A percentile compares a stretch with the other conserved stretches of the same genome.
These are phyloP conservation scores for Rhizoclosmatium globosum DNA, from an alignment of 192 early-diverging fungal genomes.

Conservation along the genomic window DNA sequence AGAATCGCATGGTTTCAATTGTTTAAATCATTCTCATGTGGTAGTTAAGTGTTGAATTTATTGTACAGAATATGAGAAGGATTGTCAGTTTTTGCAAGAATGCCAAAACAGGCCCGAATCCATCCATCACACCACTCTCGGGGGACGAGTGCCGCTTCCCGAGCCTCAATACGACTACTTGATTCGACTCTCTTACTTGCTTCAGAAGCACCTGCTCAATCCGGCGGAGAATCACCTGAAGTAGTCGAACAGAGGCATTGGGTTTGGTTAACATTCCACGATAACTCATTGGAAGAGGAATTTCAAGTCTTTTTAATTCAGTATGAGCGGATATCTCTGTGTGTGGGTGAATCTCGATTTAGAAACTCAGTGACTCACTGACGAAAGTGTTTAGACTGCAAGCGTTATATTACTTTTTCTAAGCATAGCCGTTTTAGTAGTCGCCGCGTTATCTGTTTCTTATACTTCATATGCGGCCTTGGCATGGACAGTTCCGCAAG, in stretches of 20 bases:
- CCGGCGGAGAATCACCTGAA: background rate
- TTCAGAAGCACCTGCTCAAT: background rate
- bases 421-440: conserved; percentile 10
- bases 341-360: background rate
- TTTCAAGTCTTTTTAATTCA: conserved; percentile 8
- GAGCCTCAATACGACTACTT: conserved; percentile 9
- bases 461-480: conserved; percentile 5
- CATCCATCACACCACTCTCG: conserved; percentile 29
- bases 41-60: background rate
- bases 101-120: background rate
- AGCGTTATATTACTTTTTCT: conserved; percentile 11
- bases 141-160: background rate
- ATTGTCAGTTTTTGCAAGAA: conserved; percentile 7
- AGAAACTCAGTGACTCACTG: background rate
- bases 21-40: background rate
- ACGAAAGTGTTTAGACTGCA: background rate
- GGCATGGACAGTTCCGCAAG: conserved; percentile 10
- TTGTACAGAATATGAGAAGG: background rate
- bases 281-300: background rate
- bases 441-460: background rate
- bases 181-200: conserved; percentile 3
- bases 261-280: conserved; percentile 12
- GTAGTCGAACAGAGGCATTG: conserved; percentile 10
- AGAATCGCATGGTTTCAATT: too few relatives aligned
- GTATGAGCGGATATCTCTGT: background rate